Conservation (phyloP, 148 eudicot species). For the Heliosperma pusillum region DNA sequence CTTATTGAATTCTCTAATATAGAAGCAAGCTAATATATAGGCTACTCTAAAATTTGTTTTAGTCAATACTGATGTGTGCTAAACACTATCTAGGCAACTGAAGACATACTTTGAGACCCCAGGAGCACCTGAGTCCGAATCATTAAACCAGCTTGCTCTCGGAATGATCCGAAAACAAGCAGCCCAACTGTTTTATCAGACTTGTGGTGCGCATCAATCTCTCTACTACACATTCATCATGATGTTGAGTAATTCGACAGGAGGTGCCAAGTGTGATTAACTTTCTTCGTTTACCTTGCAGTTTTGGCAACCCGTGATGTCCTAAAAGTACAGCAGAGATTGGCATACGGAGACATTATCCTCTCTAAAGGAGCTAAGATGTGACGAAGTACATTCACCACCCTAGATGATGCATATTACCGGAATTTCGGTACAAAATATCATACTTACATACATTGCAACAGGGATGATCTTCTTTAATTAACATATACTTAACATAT, state of each 20-base stretch:
- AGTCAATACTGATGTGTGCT: background rate
- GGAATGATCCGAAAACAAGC: slow-evolving; percentile 79
- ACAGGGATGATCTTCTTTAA: background rate
- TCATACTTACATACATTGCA: background rate
- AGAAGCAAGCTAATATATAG: background rate
- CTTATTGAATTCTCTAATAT: slow-evolving; percentile 1
- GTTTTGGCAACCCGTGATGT: slow-evolving; percentile 73
- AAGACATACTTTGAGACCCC: slow-evolving; percentile 83
- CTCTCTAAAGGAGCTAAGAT: slow-evolving; percentile 84
- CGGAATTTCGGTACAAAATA: background rate
- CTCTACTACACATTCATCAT: background rate
- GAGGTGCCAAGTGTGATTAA: background rate
- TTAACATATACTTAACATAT: slow-evolving; percentile 6
- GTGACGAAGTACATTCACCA: slow-evolving; percentile 40
- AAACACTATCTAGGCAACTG: slow-evolving; percentile 54
- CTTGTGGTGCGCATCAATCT: slow-evolving; percentile 56
- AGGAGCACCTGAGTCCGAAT: slow-evolving; percentile 64
- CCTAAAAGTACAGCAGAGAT: slow-evolving; percentile 56
- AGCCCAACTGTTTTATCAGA: slow-evolving; percentile 82
- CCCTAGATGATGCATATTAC: background rate
- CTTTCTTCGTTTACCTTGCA: slow-evolving; percentile 29
- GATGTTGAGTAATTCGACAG: background rate
- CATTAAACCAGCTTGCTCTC: slow-evolving; percentile 64
- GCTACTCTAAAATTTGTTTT: background rate
- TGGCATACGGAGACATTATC: slow-evolving; percentile 73